Evolutionary conservation across 176 grass and related monocot genomes (phyloP).

Genomic region (Eleusine indica): DNA sequence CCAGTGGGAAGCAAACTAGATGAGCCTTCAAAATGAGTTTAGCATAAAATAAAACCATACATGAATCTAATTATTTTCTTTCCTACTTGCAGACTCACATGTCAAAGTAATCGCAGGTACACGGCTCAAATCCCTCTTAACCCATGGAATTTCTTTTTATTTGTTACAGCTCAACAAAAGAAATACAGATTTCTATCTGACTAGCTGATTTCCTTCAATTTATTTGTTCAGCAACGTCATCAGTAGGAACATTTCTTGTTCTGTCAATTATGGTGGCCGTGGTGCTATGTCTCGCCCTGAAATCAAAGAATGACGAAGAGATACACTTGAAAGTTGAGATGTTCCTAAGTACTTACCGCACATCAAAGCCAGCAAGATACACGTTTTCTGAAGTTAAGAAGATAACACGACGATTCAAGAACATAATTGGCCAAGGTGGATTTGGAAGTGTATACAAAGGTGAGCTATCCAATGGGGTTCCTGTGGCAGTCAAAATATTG

Average conservation of each 20-base stretch:
- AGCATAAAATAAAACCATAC: too few relatives aligned
- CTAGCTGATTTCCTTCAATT: background rate
- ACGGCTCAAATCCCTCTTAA: background rate
- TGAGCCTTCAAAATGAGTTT: background rate
- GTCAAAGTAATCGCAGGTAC: conserved; percentile 49
- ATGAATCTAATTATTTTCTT: background rate
- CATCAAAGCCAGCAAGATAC: conserved; percentile 67
- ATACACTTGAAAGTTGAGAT: too few relatives aligned
- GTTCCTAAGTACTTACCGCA: background rate
- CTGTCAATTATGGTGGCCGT: background rate
- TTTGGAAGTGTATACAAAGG: conserved; percentile 74
- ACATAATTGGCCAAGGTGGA: conserved; percentile 53
- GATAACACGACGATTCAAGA: conserved; percentile 51
- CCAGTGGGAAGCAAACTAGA: too few relatives aligned
- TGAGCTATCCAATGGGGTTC: conserved; percentile 49
- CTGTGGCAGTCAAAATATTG: conserved; percentile 72
- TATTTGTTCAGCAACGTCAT: conserved; percentile 27
- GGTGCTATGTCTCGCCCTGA: conserved; percentile 5
- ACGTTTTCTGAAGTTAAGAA: conserved; percentile 62
- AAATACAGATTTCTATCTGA: background rate
- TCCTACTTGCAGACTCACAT: conserved; percentile 48
- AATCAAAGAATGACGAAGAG: too few relatives aligned
- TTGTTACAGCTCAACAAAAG: background rate
- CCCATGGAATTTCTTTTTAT: background rate
- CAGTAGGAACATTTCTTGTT: background rate